Evolutionary conservation across 2,329 filamentous ascomycete species (phyloP).

Genomic region (Colletotrichum sp.): DNA sequence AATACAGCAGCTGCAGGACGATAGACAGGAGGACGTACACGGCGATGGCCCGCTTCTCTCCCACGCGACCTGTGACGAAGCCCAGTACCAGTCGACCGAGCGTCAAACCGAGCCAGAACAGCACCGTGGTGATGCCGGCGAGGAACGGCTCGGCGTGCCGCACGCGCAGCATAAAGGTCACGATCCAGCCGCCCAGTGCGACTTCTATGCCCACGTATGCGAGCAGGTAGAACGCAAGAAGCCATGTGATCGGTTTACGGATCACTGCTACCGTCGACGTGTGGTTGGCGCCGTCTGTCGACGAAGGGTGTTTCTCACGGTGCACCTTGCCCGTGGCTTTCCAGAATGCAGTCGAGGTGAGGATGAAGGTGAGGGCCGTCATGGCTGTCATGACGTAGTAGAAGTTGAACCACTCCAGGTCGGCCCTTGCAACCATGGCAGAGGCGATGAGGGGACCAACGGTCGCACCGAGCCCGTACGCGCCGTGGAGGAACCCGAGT

Average conservation of each 20-base stretch:
- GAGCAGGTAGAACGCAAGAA: conserved; percentile 76
- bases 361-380: conserved; percentile 59
- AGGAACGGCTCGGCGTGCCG: conserved; percentile 72
- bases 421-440: conserved; percentile 69
- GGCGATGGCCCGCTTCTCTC: neutral
- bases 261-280: conserved; percentile 49
- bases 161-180: conserved; percentile 85
- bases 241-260: conserved; percentile 67
- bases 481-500: conserved; percentile 74
- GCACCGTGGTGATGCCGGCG: conserved; percentile 77
- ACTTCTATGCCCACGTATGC: conserved; percentile 83
- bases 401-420: conserved; percentile 72
- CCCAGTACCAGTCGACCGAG: conserved; percentile 75
- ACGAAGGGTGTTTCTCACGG: conserved; percentile 40
- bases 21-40: conserved; percentile 70
- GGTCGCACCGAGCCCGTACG: conserved; percentile 75
- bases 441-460: conserved; percentile 75
- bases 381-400: conserved; percentile 77
- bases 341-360: conserved; percentile 67
- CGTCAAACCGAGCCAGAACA: conserved; percentile 86
- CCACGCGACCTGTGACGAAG: conserved; percentile 73
- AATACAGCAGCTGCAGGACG: conserved; percentile 74
- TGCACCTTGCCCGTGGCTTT: conserved; percentile 62
- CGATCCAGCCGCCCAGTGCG: conserved; percentile 78
- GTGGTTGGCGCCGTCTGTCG: conserved; percentile 43